These are phyloP conservation scores for Chalciporus sphaerocephalus DNA, from an alignment of 768 basidiomycete genomes.

Conservation along the genomic window DNA sequence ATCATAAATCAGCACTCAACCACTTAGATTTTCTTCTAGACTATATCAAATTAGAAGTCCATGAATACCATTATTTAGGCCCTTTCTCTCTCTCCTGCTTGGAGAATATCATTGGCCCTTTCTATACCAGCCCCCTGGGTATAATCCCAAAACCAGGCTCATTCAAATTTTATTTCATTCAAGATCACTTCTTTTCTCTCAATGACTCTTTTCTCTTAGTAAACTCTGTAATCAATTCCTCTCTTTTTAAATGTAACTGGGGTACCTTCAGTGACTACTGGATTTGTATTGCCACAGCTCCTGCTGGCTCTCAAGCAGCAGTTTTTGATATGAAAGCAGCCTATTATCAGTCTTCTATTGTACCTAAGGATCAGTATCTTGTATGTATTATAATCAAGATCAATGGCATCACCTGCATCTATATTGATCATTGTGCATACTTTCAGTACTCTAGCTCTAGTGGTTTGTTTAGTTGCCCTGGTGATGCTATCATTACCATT, in stretches of 20 bases:
- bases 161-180: constrained; percentile 28
- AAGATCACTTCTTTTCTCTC: constrained; percentile 27
- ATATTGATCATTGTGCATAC: constrained; percentile 3
- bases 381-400: neutral
- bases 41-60: constrained; percentile 33
- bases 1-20: neutral
- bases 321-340: constrained; percentile 38
- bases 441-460: constrained; percentile 27
- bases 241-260: constrained; percentile 30
- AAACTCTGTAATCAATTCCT: constrained; percentile 25
- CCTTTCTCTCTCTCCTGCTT: constrained; percentile 26
- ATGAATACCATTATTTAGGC: constrained; percentile 29
- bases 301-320: constrained; percentile 32
- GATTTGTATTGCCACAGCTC: constrained; percentile 27
- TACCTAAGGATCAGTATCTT: constrained; percentile 13
- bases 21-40: constrained; percentile 23
- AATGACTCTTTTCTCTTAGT: constrained; percentile 16
- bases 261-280: constrained; percentile 28
- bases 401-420: neutral
- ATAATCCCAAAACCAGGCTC: constrained; percentile 35
- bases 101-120: constrained; percentile 42
- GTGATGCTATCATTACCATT: constrained; percentile 29
- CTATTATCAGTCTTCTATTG: constrained; percentile 32
- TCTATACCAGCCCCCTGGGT: constrained; percentile 37
- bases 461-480: constrained; percentile 30